Conservation (phyloP, 768 basidiomycete genomes). For the Agaricus bisporus region DNA sequence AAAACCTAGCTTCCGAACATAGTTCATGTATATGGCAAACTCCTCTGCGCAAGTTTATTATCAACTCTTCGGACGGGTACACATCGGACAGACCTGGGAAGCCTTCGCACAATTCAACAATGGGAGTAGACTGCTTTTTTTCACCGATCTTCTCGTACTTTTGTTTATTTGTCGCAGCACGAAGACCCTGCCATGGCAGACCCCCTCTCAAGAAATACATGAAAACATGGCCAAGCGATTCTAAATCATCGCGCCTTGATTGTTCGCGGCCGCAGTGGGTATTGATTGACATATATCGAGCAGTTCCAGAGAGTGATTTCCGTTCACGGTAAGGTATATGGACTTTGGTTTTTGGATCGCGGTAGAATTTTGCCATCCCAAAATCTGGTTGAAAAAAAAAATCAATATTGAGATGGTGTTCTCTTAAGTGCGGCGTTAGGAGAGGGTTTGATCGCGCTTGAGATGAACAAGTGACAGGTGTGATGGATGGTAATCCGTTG, state of each 20-base stretch:
- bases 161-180: constrained; percentile 98
- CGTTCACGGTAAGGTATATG: constrained; percentile 99
- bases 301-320: constrained; percentile 93
- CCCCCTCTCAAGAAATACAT: constrained; percentile 98
- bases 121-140: constrained; percentile 94
- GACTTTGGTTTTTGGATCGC: constrained; percentile 94
- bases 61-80: neutral
- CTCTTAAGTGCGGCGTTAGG: neutral
- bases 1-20: constrained; percentile 96
- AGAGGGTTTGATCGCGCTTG: constrained; percentile 4
- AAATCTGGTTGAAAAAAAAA: constrained; percentile 54
- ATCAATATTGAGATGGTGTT: constrained; percentile 8
- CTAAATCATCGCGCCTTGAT: constrained; percentile 92
- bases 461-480: constrained; percentile 8
- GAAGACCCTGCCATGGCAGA: constrained; percentile 95
- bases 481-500: constrained; percentile 3
- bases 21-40: constrained; percentile 98
- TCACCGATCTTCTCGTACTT: constrained; percentile 99
- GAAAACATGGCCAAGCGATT: constrained; percentile 97
- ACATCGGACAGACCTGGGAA: constrained; percentile 70
- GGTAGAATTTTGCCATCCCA: constrained; percentile 99
- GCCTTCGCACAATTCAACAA: constrained; percentile 91
- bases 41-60: constrained; percentile 57
- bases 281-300: constrained; percentile 99
- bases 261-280: constrained; percentile 95